Evolutionary conservation across 2,329 filamentous ascomycete species (phyloP).

Genomic region (Nemania sp.): DNA sequence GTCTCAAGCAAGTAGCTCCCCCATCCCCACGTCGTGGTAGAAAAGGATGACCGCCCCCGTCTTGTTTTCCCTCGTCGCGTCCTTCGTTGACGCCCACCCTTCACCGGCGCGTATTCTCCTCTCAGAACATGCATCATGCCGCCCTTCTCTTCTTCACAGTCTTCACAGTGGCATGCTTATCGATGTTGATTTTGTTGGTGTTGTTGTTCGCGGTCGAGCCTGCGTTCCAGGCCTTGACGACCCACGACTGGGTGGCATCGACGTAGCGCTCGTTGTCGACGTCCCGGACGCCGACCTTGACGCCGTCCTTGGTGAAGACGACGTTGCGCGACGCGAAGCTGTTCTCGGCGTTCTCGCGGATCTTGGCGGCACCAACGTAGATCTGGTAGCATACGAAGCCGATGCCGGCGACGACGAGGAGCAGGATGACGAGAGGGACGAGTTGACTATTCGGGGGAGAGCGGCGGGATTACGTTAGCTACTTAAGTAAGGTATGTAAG

Average conservation of each 20-base stretch:
- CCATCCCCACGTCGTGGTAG: no score
- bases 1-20: neutral
- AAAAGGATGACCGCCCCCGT: no score
- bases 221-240: slow-evolving; percentile 70
- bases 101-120: neutral
- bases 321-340: slow-evolving; percentile 78
- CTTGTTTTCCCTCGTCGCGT: neutral
- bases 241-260: slow-evolving; percentile 71
- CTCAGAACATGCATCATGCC: no score
- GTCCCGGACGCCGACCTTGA: slow-evolving; percentile 72
- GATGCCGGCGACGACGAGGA: slow-evolving; percentile 59
- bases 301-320: slow-evolving; percentile 74
- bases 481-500: neutral
- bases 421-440: slow-evolving; percentile 68
- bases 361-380: slow-evolving; percentile 69
- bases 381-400: slow-evolving; percentile 74
- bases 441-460: slow-evolving; percentile 53
- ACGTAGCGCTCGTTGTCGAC: slow-evolving; percentile 71
- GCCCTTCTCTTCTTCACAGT: slow-evolving; percentile 15
- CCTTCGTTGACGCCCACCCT: neutral
- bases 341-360: slow-evolving; percentile 67
- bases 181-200: neutral
- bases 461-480: slow-evolving; percentile 9
- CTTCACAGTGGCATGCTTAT: slow-evolving; percentile 32
- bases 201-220: slow-evolving; percentile 28